Conservation (phyloP, 2,329 filamentous ascomycete genomes). For the Lecanicillium sp. region DNA sequence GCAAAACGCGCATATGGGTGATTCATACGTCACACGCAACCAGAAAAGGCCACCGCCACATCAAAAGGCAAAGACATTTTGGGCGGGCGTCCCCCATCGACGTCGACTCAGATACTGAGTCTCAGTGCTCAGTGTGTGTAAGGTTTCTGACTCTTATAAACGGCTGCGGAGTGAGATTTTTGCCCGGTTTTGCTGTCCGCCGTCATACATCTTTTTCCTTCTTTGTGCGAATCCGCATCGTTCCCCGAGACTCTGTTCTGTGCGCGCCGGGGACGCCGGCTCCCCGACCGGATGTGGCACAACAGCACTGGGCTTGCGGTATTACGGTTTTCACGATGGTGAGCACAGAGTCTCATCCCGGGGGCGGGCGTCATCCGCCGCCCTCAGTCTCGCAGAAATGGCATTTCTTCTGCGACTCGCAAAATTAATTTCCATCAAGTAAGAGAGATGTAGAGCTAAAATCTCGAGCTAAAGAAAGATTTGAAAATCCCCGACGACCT, state of each 20-base stretch:
- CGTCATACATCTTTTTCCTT: neutral
- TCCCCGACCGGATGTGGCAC: too few species aligned
- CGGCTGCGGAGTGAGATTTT: neutral
- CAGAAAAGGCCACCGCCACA: neutral
- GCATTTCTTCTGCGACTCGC: neutral
- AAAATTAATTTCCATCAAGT: neutral
- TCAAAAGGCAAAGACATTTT: neutral
- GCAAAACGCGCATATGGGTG: neutral
- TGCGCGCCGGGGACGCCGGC: neutral
- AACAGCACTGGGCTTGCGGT: too few species aligned
- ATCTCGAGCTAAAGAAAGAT: too few species aligned
- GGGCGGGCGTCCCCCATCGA: too few species aligned
- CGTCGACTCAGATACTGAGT: neutral
- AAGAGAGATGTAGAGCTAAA: neutral
- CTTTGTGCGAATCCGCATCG: too few species aligned
- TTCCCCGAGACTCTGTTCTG: too few species aligned
- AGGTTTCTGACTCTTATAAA: neutral
- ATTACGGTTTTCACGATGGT: too few species aligned
- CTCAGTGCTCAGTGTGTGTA: neutral
- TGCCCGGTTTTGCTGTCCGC: neutral
- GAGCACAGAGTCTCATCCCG: conserved; percentile 5
- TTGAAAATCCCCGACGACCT: too few species aligned
- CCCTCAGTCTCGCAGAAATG: too few species aligned
- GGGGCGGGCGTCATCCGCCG: conserved; percentile 1
- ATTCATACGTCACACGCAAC: neutral